A percentile compares a stretch with the other conserved stretches of the same genome.
Conservation (phyloP, 208 protist species). For the Phytomonas sp. region DNA sequence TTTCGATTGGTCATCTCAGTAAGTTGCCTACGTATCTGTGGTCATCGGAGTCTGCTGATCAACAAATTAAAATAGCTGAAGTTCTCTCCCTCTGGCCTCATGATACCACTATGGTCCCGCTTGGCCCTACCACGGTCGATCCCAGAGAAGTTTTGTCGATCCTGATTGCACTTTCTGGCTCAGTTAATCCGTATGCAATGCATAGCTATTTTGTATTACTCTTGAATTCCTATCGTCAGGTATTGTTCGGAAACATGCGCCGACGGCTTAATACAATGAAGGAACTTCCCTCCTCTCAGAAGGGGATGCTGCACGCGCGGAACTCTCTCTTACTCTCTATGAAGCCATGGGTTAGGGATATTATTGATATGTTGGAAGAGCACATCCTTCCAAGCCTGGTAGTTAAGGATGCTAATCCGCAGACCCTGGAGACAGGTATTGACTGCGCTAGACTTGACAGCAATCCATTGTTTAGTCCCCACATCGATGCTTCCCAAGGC, state of each 20-base stretch:
- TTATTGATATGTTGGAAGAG: background rate
- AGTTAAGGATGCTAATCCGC: background rate
- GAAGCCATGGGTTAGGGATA: slow-evolving; percentile 1
- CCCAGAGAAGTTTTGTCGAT: background rate
- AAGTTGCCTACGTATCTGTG: background rate
- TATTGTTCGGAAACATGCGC: background rate
- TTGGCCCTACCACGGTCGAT: background rate
- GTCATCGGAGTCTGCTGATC: background rate
- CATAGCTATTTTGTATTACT: background rate
- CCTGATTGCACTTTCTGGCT: background rate
- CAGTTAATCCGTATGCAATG: background rate
- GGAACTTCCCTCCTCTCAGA: background rate
- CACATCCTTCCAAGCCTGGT: background rate
- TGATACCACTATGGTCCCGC: background rate
- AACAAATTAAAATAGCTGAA: background rate
- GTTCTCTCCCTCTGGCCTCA: background rate
- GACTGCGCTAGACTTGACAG: background rate
- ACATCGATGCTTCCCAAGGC: background rate
- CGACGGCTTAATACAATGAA: background rate
- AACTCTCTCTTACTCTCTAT: background rate
- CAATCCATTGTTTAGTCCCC: background rate
- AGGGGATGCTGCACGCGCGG: background rate
- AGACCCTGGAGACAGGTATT: background rate
- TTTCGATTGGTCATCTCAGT: background rate
- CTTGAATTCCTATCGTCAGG: background rate